Percentiles rank a stretch among this genome's conserved stretches.
phyloP scores from a whole-genome alignment of 2,329 filamentous ascomycete species.

The Claviceps cyperi region DNA sequence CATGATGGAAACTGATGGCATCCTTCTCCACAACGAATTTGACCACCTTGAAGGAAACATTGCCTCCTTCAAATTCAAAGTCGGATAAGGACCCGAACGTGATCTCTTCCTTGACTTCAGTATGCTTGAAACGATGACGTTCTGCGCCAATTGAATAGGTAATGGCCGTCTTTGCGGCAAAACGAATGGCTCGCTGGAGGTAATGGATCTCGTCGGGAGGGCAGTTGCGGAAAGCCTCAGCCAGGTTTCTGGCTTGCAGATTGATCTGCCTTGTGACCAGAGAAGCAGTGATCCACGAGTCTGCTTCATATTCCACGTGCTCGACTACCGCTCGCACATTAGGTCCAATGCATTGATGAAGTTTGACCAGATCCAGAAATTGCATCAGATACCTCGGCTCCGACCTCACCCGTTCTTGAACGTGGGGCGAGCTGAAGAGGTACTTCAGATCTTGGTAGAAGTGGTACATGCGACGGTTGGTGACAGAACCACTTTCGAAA shows the following conservation, averaged over 20 bases:
- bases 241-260: slow-evolving; percentile 73
- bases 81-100: slow-evolving; percentile 64
- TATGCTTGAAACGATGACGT: slow-evolving; percentile 66
- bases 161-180: slow-evolving; percentile 70
- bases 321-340: slow-evolving; percentile 83
- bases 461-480: slow-evolving; percentile 90
- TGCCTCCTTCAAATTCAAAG: slow-evolving; percentile 61
- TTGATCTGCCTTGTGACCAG: slow-evolving; percentile 93
- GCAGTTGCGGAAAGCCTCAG: slow-evolving; percentile 67
- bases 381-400: slow-evolving; percentile 84
- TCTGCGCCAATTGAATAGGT: slow-evolving; percentile 84
- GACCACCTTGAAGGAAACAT: slow-evolving; percentile 52
- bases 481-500: slow-evolving; percentile 88
- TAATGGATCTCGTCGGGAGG: slow-evolving; percentile 48
- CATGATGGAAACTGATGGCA: slow-evolving; percentile 93
- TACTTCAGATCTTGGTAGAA: slow-evolving; percentile 94
- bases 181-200: slow-evolving; percentile 57
- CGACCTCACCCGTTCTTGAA: slow-evolving; percentile 68
- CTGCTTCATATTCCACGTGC: slow-evolving; percentile 95
- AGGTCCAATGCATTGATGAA: slow-evolving; percentile 93
- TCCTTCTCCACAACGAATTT: slow-evolving; percentile 81
- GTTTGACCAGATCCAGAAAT: slow-evolving; percentile 86
- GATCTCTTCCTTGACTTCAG: slow-evolving; percentile 77
- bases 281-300: slow-evolving; percentile 94
- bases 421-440: slow-evolving; percentile 74